Conservation (phyloP, 2,329 filamentous ascomycete species). For the Diplocarpon rosae region DNA sequence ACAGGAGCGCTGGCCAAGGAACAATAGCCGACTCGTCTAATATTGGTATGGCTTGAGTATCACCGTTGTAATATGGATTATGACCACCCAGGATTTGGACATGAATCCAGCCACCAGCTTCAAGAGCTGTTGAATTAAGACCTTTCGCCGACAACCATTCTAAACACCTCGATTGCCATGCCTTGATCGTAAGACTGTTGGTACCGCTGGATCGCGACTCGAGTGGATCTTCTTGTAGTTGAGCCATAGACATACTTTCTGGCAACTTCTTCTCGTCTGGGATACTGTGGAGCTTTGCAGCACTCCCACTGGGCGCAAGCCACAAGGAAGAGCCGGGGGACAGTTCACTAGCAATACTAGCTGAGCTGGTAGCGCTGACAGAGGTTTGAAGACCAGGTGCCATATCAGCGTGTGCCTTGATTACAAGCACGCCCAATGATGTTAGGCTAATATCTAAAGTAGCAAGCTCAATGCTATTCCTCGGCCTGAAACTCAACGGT, state of each 20-base stretch:
- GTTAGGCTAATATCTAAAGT: slow-evolving; percentile 26
- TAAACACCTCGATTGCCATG: slow-evolving; percentile 25
- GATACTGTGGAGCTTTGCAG: slow-evolving; percentile 23
- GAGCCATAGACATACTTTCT: slow-evolving; percentile 10
- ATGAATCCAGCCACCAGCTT: slow-evolving; percentile 26
- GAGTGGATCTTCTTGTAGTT: slow-evolving; percentile 12
- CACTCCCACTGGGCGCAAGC: slow-evolving; percentile 26
- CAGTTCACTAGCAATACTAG: slow-evolving; percentile 6
- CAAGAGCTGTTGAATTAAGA: slow-evolving; percentile 19
- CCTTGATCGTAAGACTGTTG: slow-evolving; percentile 18
- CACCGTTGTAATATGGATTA: slow-evolving; percentile 16
- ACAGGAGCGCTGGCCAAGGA: slow-evolving; percentile 27
- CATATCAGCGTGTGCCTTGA: slow-evolving; percentile 24
- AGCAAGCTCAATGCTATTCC: slow-evolving; percentile 20
- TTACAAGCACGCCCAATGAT: slow-evolving; percentile 24
- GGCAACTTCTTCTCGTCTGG: slow-evolving; percentile 17
- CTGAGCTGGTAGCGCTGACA: slow-evolving; percentile 1
- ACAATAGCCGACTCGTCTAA: slow-evolving; percentile 22
- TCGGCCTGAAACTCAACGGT: not conserved
- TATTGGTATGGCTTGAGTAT: slow-evolving; percentile 16
- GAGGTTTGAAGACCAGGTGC: slow-evolving; percentile 21
- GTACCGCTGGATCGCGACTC: slow-evolving; percentile 11
- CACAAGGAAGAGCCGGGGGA: slow-evolving; percentile 20
- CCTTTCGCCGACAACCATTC: slow-evolving; percentile 26
- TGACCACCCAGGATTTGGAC: slow-evolving; percentile 22